A percentile compares a stretch with the other conserved stretches of the same genome.
These are phyloP conservation scores for Pleurostoma richardsiae DNA, from an alignment of 2,329 filamentous ascomycete genomes.

Conservation along the genomic window DNA sequence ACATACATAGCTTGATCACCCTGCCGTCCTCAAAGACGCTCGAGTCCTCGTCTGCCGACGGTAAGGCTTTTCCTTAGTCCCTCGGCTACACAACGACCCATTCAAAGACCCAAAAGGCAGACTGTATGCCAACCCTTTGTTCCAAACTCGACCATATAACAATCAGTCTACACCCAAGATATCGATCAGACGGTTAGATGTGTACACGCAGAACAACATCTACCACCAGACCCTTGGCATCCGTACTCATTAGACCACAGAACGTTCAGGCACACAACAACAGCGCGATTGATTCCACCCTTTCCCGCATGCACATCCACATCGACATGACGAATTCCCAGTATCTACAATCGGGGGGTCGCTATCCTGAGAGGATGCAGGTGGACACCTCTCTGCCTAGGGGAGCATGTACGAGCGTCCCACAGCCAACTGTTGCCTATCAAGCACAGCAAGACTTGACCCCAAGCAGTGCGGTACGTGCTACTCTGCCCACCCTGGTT, in stretches of 20 bases:
- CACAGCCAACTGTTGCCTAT: conserved; percentile 8
- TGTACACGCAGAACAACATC: neutral
- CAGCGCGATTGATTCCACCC: conserved; percentile 9
- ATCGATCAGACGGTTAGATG: neutral
- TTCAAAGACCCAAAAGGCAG: conserved; percentile 4
- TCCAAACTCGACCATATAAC: conserved; percentile 2
- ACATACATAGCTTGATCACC: neutral
- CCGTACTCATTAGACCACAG: conserved; percentile 1
- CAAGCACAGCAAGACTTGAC: conserved; percentile 7
- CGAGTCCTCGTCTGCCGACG: conserved; percentile 2
- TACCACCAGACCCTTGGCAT: neutral
- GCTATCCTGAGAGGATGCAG: conserved; percentile 10
- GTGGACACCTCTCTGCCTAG: conserved; percentile 10
- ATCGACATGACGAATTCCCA: conserved; percentile 20
- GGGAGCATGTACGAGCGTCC: conserved; percentile 7
- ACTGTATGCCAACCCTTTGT: neutral
- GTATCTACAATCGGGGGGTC: conserved; percentile 16
- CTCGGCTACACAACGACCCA: conserved; percentile 1
- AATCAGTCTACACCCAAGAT: neutral
- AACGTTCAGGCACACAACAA: conserved; percentile 1
- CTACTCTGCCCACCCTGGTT: neutral
- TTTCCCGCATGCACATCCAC: conserved; percentile 15
- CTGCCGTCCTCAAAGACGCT: conserved; percentile 5
- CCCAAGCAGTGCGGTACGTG: conserved; percentile 1
- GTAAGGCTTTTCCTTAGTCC: conserved; percentile 5